Conservation (phyloP, 805 yeast genomes). For the Lachancea cidri region DNA sequence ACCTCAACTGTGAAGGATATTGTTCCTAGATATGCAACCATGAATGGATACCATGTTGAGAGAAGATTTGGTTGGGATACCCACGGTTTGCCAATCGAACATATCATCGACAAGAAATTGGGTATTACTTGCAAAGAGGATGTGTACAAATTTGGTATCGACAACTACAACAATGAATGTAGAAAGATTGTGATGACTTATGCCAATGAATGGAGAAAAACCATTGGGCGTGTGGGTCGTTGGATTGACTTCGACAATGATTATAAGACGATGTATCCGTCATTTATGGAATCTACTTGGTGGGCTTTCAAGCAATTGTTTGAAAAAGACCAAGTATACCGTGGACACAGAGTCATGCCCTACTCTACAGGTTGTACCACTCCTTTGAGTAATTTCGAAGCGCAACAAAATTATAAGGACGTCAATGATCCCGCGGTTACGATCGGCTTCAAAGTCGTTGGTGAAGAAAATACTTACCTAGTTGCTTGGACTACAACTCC, state of each 20-base stretch:
- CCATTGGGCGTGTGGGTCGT: slow-evolving; percentile 92
- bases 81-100: slow-evolving; percentile 97
- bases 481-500: slow-evolving; percentile 99
- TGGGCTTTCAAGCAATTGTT: slow-evolving; percentile 93
- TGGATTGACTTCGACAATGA: slow-evolving; percentile 99
- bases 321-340: slow-evolving; percentile 82
- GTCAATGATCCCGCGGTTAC: slow-evolving; percentile 96
- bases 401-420: slow-evolving; percentile 96
- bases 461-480: slow-evolving; percentile 74
- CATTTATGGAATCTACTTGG: slow-evolving; percentile 98
- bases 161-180: slow-evolving; percentile 89
- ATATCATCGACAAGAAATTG: slow-evolving; percentile 95
- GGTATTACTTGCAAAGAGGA: slow-evolving; percentile 92
- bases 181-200: slow-evolving; percentile 96
- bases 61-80: slow-evolving; percentile 99
- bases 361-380: slow-evolving; percentile 97
- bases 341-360: slow-evolving; percentile 98
- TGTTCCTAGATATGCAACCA: slow-evolving; percentile 94
- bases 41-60: slow-evolving; percentile 95
- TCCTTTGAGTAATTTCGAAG: slow-evolving; percentile 95
- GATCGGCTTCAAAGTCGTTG: slow-evolving; percentile 74
- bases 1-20: slow-evolving; percentile 97
- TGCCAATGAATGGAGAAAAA: slow-evolving; percentile 90
- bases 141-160: slow-evolving; percentile 91
- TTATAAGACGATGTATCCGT: slow-evolving; percentile 92